These are phyloP conservation scores for Mycena galopus DNA, from an alignment of 768 basidiomycete species.

Conservation along the genomic window DNA sequence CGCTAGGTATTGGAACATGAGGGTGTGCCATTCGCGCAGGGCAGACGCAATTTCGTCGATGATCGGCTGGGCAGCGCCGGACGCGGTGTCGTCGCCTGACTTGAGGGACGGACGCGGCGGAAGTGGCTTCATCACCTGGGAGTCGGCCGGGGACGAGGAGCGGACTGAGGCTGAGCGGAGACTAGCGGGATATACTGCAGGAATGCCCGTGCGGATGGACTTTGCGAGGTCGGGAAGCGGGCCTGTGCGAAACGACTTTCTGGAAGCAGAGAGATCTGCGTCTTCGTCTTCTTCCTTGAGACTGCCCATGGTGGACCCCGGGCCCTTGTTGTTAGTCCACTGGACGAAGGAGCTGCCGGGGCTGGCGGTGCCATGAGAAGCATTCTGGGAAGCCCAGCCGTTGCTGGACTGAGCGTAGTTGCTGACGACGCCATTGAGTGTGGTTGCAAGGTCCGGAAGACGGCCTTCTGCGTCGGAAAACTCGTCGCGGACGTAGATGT, in stretches of 20 bases:
- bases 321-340: slow-evolving; percentile 57
- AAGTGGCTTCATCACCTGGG: slow-evolving; percentile 76
- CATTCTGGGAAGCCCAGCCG: slow-evolving; percentile 32
- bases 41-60: slow-evolving; percentile 98
- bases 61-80: slow-evolving; percentile 87
- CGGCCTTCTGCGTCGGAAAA: slow-evolving; percentile 90
- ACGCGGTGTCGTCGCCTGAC: slow-evolving; percentile 92
- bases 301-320: slow-evolving; percentile 65
- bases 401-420: slow-evolving; percentile 33
- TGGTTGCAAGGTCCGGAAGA: slow-evolving; percentile 79
- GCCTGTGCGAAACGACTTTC: slow-evolving; percentile 79
- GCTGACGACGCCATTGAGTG: slow-evolving; percentile 57
- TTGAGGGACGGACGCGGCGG: slow-evolving; percentile 96
- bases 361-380: slow-evolving; percentile 53
- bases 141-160: slow-evolving; percentile 75
- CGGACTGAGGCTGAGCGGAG: slow-evolving; percentile 59
- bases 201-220: slow-evolving; percentile 77
- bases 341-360: slow-evolving; percentile 61
- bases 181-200: slow-evolving; percentile 77
- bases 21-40: slow-evolving; percentile 93
- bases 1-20: slow-evolving; percentile 93
- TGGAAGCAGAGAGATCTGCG: slow-evolving; percentile 48
- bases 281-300: slow-evolving; percentile 76
- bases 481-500: slow-evolving; percentile 89
- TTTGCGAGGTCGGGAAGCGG: slow-evolving; percentile 83